Evolutionary conservation across 2,329 filamentous ascomycete genomes (phyloP), one percentile per base, ranked within the genome.

Genomic region (Epichloe aotearoae): DNA sequence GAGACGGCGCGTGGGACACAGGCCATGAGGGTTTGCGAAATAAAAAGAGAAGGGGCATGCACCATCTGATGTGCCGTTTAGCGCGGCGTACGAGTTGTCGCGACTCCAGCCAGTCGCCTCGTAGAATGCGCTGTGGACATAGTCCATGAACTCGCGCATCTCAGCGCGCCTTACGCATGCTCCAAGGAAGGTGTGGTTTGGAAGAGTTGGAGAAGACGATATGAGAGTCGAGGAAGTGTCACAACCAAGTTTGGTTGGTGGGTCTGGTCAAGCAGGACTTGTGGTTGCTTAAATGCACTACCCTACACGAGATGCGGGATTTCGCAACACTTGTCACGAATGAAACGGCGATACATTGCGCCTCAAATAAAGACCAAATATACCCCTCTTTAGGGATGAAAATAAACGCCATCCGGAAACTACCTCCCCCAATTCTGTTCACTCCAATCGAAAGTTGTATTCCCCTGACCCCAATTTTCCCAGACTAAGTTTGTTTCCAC

Each of bases 81-180:
- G 74, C 57, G 84, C 81, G 58, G 87, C 83, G 71, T 96, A 96
- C 54, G 87, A 93, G 69, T 95, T 95, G 73, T 96, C 88, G 62
- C 82, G 77, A 64, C 90, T 86, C 90, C 90, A 96, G 66, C 84
- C 79, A 44, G 89, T 90, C 51, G 86, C 84, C 65, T 86, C 77
- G 67, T 88, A 87, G 71, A 95, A 96, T 62, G 88, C 86, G 70
- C 85, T 79, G 70, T 95, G 88, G 73, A 96, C 84, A 73, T 94
- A 91, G 71, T 95, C 89, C 88, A 96, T 95, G 74, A 95, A 96
- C 71, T 90, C 85, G 72, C 93, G 83, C 90, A 96, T 96, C 50
- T 71, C 62, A 62, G 55, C 57, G 54, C 52, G 48, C 51, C 44
- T 51, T 63, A 55, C 49, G 56, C 63, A 65, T 66, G 56, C 61